Evolutionary conservation across 106 monocot species (phyloP).

Genomic region (Dendrobium huoshanense): DNA sequence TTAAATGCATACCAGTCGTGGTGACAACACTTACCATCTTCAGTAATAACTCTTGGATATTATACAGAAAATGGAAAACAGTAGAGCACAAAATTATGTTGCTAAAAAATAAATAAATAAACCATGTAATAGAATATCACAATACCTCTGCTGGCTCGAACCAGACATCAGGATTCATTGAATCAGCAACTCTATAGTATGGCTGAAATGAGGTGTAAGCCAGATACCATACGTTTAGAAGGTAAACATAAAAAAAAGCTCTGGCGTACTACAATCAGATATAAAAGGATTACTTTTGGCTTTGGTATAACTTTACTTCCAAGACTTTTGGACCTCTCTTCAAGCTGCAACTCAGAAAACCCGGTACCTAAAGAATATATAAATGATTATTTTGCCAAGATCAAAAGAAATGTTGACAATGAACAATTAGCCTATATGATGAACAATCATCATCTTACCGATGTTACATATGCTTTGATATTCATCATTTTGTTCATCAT

Average conservation of each 20-base stretch:
- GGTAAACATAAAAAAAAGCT: not conserved
- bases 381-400: conserved; percentile 2
- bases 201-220: conserved; percentile 39
- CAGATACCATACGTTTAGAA: not conserved
- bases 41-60: not conserved
- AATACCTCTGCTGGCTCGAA: conserved; percentile 93
- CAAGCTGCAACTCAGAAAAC: conserved; percentile 84
- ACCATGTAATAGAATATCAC: not conserved
- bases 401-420: not conserved
- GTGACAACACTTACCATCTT: not conserved
- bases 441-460: conserved; percentile 33
- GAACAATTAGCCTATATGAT: not conserved
- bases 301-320: conserved; percentile 65
- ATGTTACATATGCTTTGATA: conserved; percentile 97
- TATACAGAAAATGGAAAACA: not conserved
- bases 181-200: conserved; percentile 84
- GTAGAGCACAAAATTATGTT: not conserved
- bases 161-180: conserved; percentile 96
- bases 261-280: not conserved
- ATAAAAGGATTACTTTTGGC: conserved; percentile 53
- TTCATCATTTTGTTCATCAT: conserved; percentile 94
- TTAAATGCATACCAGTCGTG: not conserved
- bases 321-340: conserved; percentile 79
- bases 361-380: conserved; percentile 64
- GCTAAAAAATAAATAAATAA: not conserved